Percentiles rank a stretch among this genome's conserved stretches.
These are phyloP conservation scores for Thielaviopsis cerberus DNA, from an alignment of 2,329 filamentous ascomycete genomes.

Conservation along the genomic window DNA sequence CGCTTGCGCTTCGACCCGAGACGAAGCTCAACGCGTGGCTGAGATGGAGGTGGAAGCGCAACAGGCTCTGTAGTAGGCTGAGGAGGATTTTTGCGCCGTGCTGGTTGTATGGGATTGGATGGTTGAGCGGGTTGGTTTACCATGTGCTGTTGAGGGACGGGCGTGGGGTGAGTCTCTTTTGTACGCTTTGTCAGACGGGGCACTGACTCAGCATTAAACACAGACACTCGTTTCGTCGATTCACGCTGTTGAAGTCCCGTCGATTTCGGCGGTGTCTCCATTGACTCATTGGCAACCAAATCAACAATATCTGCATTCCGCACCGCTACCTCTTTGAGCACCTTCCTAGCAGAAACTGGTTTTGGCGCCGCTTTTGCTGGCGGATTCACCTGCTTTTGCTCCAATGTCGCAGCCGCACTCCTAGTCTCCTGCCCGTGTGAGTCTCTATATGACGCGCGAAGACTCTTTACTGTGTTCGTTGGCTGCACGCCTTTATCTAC, in stretches of 20 bases:
- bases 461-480: not conserved
- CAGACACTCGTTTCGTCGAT: not conserved
- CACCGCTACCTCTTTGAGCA: not conserved
- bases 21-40: slow-evolving; percentile 3
- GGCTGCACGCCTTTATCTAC: not conserved
- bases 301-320: not conserved
- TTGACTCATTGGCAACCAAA: not conserved
- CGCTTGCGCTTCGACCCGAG: not conserved
- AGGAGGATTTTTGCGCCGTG: too few species aligned
- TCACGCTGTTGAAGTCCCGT: not conserved
- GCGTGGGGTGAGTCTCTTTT: not conserved
- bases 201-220: not conserved
- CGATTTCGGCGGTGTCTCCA: not conserved
- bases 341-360: not conserved
- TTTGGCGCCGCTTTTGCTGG: too few species aligned
- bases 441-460: slow-evolving; percentile 1
- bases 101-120: not conserved
- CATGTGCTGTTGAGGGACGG: not conserved
- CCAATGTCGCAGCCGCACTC: not conserved
- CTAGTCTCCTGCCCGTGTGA: not conserved
- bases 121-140: not conserved
- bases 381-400: not conserved
- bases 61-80: not conserved
- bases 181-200: not conserved
- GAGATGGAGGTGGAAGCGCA: not conserved